Conservation (phyloP, 495 filamentous ascomycete species). For the Aspergillus indologenus region DNA sequence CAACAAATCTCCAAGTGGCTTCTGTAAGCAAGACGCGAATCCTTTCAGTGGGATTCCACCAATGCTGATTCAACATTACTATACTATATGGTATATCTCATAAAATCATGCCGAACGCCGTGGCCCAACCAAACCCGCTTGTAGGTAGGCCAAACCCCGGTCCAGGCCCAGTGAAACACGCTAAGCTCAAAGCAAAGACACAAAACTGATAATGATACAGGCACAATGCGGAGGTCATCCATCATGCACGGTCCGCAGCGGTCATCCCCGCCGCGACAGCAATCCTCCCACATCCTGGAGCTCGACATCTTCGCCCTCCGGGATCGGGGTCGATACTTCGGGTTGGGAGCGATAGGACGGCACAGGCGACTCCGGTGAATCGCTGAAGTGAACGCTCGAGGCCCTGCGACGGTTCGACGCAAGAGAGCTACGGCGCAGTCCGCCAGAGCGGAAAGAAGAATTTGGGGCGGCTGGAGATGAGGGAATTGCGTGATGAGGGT, state of each 20-base stretch:
- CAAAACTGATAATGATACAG: neutral
- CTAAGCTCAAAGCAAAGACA: neutral
- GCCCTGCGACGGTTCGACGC: constrained; percentile 7
- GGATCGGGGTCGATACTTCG: constrained; percentile 21
- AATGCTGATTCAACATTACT: no score
- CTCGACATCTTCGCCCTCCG: constrained; percentile 30
- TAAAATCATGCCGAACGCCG: neutral
- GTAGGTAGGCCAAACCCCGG: neutral
- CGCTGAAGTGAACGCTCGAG: constrained; percentile 25
- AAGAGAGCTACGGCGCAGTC: constrained; percentile 12
- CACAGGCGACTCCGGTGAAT: constrained; percentile 16
- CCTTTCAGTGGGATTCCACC: no score
- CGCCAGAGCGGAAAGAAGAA: constrained; percentile 9
- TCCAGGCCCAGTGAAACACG: neutral
- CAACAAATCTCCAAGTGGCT: no score
- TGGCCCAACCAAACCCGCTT: neutral
- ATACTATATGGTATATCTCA: neutral
- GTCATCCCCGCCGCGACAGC: constrained; percentile 25
- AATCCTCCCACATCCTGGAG: constrained; percentile 57
- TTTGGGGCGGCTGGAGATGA: constrained; percentile 3
- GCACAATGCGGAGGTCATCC: neutral
- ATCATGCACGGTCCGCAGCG: neutral
- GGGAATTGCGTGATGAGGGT: constrained; percentile 1
- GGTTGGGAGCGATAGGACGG: constrained; percentile 26
- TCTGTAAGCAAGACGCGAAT: no score